These are phyloP conservation scores for Trichoderma arundinaceum DNA, from an alignment of 2,329 filamentous ascomycete genomes.

Conservation along the genomic window DNA sequence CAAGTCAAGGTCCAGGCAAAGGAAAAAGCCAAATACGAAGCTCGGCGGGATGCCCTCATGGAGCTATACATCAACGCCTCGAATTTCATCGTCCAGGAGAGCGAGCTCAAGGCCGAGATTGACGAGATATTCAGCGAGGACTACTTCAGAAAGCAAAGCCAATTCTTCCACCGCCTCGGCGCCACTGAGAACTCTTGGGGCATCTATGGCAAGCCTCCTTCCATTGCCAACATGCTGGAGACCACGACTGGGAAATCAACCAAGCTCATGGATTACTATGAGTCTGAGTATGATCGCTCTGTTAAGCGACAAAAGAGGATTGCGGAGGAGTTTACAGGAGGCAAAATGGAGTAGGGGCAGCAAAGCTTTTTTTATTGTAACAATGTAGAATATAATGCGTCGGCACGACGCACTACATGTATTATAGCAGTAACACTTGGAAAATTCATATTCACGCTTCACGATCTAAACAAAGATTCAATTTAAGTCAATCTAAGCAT, in stretches of 20 bases:
- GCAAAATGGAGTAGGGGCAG: conserved; percentile 56
- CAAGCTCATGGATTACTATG: conserved; percentile 46
- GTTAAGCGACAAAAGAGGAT: conserved; percentile 60
- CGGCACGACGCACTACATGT: conserved; percentile 33
- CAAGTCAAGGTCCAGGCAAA: conserved; percentile 52
- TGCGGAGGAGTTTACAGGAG: conserved; percentile 64
- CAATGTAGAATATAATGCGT: conserved; percentile 39
- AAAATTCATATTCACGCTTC: conserved; percentile 20
- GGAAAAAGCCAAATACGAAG: conserved; percentile 56
- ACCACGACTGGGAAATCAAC: conserved; percentile 43
- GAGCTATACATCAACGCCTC: conserved; percentile 88
- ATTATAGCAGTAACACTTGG: conserved; percentile 33
- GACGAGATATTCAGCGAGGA: conserved; percentile 76
- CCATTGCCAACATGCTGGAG: conserved; percentile 53
- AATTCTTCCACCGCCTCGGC: conserved; percentile 41
- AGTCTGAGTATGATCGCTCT: conserved; percentile 52
- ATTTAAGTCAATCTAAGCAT: neutral
- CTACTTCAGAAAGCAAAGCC: conserved; percentile 52
- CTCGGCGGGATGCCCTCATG: conserved; percentile 74
- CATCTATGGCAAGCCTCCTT: conserved; percentile 52
- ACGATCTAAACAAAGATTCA: conserved; percentile 1
- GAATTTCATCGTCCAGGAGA: conserved; percentile 83
- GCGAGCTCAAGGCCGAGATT: conserved; percentile 74
- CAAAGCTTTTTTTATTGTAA: neutral
- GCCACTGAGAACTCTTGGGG: conserved; percentile 60